A percentile compares a stretch with the other conserved stretches of the same genome.
phyloP scores from a whole-genome alignment of 768 basidiomycete genomes.

The Tulasnella sp. region DNA sequence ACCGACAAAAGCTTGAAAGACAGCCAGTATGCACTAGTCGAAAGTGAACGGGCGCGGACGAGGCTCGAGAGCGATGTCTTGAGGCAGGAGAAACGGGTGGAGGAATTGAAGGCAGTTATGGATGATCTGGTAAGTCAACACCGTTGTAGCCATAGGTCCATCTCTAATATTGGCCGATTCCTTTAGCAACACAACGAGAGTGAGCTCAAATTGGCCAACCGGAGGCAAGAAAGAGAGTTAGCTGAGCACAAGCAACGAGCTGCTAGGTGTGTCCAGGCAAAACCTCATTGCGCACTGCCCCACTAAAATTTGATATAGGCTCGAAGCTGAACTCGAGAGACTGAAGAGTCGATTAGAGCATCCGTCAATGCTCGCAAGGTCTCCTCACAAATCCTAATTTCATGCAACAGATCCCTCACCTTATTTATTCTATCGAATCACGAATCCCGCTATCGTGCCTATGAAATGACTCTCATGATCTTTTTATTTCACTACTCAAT shows the following conservation, averaged over 20 bases:
- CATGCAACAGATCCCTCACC: too few relatives aligned
- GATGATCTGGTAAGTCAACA: constrained; percentile 43
- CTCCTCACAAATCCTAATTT: too few relatives aligned
- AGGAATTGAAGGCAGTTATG: constrained; percentile 43
- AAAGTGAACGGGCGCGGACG: constrained; percentile 46
- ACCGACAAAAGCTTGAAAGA: constrained; percentile 42
- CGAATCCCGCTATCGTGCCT: too few relatives aligned
- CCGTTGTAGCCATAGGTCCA: neutral
- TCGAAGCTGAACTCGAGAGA: constrained; percentile 57
- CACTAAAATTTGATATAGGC: constrained; percentile 26
- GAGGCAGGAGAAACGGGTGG: constrained; percentile 45
- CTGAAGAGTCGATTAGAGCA: constrained; percentile 51
- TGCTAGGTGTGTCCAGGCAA: constrained; percentile 35
- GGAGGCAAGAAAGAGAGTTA: constrained; percentile 64
- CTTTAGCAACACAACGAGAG: constrained; percentile 53
- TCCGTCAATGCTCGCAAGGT: too few relatives aligned
- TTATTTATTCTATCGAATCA: too few relatives aligned
- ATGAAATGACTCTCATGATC: too few relatives aligned
- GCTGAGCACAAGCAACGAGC: constrained; percentile 58
- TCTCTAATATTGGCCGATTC: neutral
- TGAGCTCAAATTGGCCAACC: constrained; percentile 54
- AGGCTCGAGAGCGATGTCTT: constrained; percentile 56
- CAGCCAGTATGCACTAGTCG: constrained; percentile 40
- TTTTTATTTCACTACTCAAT: too few relatives aligned
- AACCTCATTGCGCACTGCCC: constrained; percentile 2